These are phyloP conservation scores for Thermothielavioides terrestris DNA, from an alignment of 495 filamentous ascomycete genomes.

Conservation along the genomic window DNA sequence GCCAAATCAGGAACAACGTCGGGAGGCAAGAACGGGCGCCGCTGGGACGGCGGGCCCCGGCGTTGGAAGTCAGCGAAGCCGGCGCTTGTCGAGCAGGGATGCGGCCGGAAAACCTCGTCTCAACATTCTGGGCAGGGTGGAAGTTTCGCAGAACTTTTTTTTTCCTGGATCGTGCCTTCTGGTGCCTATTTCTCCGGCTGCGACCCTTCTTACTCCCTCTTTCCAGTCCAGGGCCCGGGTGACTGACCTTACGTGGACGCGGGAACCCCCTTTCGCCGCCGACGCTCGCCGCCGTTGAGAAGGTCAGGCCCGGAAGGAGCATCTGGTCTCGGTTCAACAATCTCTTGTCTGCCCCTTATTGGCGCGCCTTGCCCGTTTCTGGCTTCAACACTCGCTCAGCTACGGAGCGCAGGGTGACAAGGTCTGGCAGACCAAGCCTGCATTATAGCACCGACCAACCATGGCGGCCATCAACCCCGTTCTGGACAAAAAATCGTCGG, in stretches of 20 bases:
- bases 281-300: background rate
- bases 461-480: constrained; percentile 7
- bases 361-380: background rate
- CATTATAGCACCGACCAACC: background rate
- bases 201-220: background rate
- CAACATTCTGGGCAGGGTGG: background rate
- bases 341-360: background rate
- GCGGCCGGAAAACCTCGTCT: background rate
- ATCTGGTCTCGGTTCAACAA: background rate
- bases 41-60: background rate
- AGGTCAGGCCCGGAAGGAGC: constrained; percentile 4
- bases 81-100: background rate
- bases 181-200: background rate
- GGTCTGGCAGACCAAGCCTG: background rate
- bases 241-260: constrained; percentile 3
- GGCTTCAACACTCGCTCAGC: constrained; percentile 3
- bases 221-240: background rate
- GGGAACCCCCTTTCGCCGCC: background rate
- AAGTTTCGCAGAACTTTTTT: background rate
- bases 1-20: background rate
- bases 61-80: background rate
- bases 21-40: background rate
- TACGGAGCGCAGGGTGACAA: background rate
- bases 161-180: background rate
- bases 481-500: background rate